Base-by-base conservation (phyloP, 768 basidiomycete species). In the Kwoniella botswanensis region DNA sequence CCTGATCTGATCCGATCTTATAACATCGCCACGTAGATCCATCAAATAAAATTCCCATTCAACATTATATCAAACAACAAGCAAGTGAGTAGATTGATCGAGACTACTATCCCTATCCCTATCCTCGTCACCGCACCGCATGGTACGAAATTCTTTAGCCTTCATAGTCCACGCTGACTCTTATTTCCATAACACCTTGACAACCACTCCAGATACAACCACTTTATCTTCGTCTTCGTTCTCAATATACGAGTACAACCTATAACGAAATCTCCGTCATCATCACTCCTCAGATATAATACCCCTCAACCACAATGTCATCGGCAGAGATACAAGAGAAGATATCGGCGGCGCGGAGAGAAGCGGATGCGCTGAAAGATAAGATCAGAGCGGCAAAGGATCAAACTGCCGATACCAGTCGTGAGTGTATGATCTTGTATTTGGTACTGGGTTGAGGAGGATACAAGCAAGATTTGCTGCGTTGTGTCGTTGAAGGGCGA, bases 371-470 rank as follows among this genome's bases (percentile, higher is more conserved):
- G 82, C 85, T 99, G 86, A 99, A 97, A 86, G 97, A 99, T 88
- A 96, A 95, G 89, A 99, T 99, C 83, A 88, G 95, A 80, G 91
- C 93, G 60, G 96, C 93, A 85, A 91, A 90, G 82, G 97, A 98
- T 84, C 93, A 94, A 70, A 93, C 94, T 60, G 94, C 93, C n/a
- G 96, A 99, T 85, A 97, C 96, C 18, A 96, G 93, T 82, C 86
- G 96, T 99, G 82, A 86, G 94, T 90, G 41, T 2, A 26, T 55
- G 26, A 18, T 11, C 21, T 35, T 7, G 18, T 17, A 12, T 41
- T 41, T 62, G 26, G 18, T 53, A 21, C 2, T 10, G 26, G 35
- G 10, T 52, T 42, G 24, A 55, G 10, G 53, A 55, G n/a, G 41
- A 44, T 63, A 15, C 41, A 24, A 41, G 4, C 15, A 4, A 52